Percentiles rank a stretch among this genome's conserved stretches.
These are phyloP conservation scores for Heterobasidion occidentale DNA, from an alignment of 1,284 basidiomycete species.

Conservation along the genomic window DNA sequence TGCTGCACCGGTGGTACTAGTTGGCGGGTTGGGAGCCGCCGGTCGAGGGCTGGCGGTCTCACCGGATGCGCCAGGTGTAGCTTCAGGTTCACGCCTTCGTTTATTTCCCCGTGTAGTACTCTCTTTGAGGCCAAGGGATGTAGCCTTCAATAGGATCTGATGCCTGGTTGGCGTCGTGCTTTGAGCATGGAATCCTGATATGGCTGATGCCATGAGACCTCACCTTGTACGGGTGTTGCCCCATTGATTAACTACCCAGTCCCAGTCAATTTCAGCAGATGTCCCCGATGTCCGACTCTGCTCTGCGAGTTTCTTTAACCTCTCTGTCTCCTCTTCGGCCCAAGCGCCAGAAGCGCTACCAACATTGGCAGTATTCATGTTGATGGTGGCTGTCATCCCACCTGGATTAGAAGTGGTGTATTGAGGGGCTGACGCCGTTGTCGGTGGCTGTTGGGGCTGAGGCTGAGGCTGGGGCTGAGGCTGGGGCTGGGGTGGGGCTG, in stretches of 20 bases:
- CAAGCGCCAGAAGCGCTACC: constrained; percentile 61
- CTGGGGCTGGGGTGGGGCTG: constrained; percentile 2
- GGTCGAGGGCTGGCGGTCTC: constrained; percentile 5
- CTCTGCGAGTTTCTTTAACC: constrained; percentile 56
- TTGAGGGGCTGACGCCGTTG: constrained; percentile 10
- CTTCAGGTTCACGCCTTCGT: constrained; percentile 44
- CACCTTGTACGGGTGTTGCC: constrained; percentile 64
- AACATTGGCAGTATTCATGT: constrained; percentile 26
- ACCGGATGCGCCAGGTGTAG: constrained; percentile 3
- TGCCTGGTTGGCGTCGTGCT: constrained; percentile 35
- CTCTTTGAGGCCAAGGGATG: constrained; percentile 64
- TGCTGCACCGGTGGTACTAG: constrained; percentile 6
- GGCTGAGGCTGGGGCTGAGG: constrained; percentile 9
- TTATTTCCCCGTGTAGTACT: constrained; percentile 59
- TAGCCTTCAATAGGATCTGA: constrained; percentile 73
- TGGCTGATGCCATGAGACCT: constrained; percentile 8
- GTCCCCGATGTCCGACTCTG: constrained; percentile 41
- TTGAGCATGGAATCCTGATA: background rate
- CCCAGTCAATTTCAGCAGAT: constrained; percentile 65
- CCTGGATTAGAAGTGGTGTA: constrained; percentile 8
- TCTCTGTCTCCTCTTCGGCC: constrained; percentile 68
- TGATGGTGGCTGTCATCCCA: constrained; percentile 20
- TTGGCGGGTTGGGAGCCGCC: constrained; percentile 5
- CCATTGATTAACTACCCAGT: constrained; percentile 64
- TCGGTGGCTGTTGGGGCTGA: constrained; percentile 10